Percentiles rank a stretch among this genome's conserved stretches.
Evolutionary conservation across 441 rosid genomes (phyloP).

Genomic region (Pelargonium myrrhifolium): DNA sequence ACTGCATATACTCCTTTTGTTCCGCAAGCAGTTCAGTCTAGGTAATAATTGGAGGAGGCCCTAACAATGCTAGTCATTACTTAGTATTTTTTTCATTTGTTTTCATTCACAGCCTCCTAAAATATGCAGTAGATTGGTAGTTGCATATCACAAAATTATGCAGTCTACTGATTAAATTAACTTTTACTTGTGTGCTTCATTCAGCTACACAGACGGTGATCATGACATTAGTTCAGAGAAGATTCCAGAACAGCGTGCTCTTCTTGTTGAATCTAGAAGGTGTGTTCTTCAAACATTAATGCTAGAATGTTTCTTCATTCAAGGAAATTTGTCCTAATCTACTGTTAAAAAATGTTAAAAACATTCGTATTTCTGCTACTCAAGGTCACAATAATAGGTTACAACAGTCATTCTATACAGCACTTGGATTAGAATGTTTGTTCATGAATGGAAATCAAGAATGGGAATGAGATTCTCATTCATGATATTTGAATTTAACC

Average conservation of each 20-base stretch:
- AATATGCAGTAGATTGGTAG: no score
- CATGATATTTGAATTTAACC: no score
- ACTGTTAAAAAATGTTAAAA: background rate
- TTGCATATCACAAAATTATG: background rate
- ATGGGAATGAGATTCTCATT: no score
- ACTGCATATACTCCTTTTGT: constrained; percentile 47
- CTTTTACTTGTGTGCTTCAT: constrained; percentile 7
- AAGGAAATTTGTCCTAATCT: background rate
- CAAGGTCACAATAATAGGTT: background rate
- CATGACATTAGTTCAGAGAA: constrained; percentile 39
- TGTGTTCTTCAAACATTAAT: constrained; percentile 18
- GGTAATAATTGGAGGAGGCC: constrained; percentile 19
- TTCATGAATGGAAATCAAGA: no score
- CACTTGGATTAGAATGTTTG: no score
- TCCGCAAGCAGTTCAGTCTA: constrained; percentile 27
- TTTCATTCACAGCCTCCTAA: background rate
- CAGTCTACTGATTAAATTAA: background rate
- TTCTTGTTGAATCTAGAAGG: constrained; percentile 82
- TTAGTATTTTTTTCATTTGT: background rate
- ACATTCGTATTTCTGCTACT: background rate
- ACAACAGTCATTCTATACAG: background rate
- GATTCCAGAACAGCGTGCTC: constrained; percentile 51
- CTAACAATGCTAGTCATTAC: background rate
- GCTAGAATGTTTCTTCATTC: background rate
- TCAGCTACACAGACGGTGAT: constrained; percentile 56